phyloP scores from a whole-genome alignment of 23 red algal species.

The Chondrus crispus region DNA sequence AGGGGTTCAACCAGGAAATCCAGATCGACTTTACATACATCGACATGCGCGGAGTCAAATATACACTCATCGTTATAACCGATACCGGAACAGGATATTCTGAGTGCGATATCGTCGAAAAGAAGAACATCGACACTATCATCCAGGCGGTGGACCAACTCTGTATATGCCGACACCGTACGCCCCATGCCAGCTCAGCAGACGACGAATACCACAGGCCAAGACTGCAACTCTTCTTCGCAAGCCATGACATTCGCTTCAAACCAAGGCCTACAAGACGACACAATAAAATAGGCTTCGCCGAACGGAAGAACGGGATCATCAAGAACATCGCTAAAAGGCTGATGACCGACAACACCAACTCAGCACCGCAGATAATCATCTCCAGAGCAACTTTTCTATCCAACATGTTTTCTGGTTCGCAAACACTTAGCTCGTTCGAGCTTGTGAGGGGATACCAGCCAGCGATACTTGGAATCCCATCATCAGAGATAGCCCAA shows the following conservation, averaged over 20 bases:
- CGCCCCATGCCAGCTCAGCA: background rate
- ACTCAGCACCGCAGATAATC: background rate
- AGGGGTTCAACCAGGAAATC: conserved; percentile 9
- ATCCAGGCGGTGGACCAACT: background rate
- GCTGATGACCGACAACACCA: background rate
- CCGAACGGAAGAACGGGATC: conserved; percentile 1
- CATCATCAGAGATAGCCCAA: background rate
- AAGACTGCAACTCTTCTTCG: background rate
- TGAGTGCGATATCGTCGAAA: background rate
- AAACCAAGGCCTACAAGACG: conserved; percentile 10
- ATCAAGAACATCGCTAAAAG: background rate
- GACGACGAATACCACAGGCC: conserved; percentile 22
- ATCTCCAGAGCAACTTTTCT: background rate
- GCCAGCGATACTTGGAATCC: background rate
- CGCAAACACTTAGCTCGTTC: background rate
- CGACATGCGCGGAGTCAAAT: background rate
- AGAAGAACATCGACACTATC: background rate
- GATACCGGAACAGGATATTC: background rate
- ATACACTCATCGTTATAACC: background rate
- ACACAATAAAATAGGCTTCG: conserved; percentile 11
- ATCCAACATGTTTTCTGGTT: conserved; percentile 7
- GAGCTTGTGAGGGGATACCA: background rate
- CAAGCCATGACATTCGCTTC: background rate
- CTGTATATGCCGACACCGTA: background rate
- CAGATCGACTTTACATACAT: background rate